Evolutionary conservation across 2,329 filamentous ascomycete genomes (phyloP), one percentile per base, ranked within the genome.

Genomic region (Triangularia verruculosa): DNA sequence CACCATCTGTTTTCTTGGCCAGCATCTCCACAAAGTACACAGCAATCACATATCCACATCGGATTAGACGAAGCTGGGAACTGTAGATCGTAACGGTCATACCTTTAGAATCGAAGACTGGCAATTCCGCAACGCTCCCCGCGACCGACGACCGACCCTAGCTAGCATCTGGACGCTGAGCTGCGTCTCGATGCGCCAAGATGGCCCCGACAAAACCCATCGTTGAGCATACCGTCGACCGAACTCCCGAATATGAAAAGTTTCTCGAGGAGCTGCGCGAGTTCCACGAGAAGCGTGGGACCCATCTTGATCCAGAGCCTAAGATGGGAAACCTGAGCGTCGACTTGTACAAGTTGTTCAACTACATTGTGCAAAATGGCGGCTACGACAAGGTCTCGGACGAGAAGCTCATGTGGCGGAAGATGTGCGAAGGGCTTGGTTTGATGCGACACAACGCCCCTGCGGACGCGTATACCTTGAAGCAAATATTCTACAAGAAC

Each of bases 401-500:
- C 78, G 87, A 94, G 75, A 95, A 94, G 79, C 84, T 96, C 68
- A 90, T 91, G 59, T 97, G 93, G 93, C 86, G 92, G 67, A 87
- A 87, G 70, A 84, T 96, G 71, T 91, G 89, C 12, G 83, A 88
- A 60, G 88, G 93, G 70, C 89, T 96, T 63, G 86, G 91, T 57
- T 85, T 93, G 67, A 87, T 87, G 72, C 88, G 87, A 62, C 83
- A 85, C 71, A 93, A 94, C 73, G 87, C 91, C 67, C 84, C 92
- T 6, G 91, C 92, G n/a, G 87, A 92, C 64, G 92, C 92, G 13
- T 96, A 96, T 77, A 85, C 90, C 64, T 80, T 96, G 62, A 97
- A 97, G 78, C 89, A 90, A 62, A 88, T 90, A 67, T 97, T 95
- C 79, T 96, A 96, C 80, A 93, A 92, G 76, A 92, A 94, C 71